Conservation (phyloP, 2,329 filamentous ascomycete species). For the Diaporthe citriasiana region DNA sequence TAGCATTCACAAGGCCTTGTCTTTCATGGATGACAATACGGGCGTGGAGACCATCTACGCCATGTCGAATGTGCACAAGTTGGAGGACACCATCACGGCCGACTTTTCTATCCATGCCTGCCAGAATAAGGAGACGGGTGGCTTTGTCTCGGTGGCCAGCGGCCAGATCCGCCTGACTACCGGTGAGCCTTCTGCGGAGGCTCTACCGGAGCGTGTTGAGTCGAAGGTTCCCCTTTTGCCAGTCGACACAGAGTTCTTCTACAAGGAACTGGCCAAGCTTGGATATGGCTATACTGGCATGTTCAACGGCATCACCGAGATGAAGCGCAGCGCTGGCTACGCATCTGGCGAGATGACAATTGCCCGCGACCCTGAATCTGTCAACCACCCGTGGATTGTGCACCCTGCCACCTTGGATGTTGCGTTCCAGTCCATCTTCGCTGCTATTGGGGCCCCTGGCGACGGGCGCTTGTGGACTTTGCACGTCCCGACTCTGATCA, state of each 20-base stretch:
- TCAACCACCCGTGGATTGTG: slow-evolving; percentile 5
- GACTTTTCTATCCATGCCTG: slow-evolving; percentile 11
- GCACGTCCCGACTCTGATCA: slow-evolving; percentile 32
- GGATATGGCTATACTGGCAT: slow-evolving; percentile 39
- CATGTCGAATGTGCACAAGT: slow-evolving; percentile 1
- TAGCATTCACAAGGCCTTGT: slow-evolving; percentile 43
- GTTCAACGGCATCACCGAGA: slow-evolving; percentile 31
- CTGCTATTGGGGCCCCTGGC: slow-evolving; percentile 24
- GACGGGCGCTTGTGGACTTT: slow-evolving; percentile 28
- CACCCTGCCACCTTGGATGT: slow-evolving; percentile 37
- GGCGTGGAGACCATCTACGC: slow-evolving; percentile 36
- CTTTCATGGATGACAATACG: slow-evolving; percentile 41
- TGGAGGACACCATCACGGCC: slow-evolving; percentile 1
- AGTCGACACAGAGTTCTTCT: slow-evolving; percentile 38
- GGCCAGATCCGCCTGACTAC: slow-evolving; percentile 6
- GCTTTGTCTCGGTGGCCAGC: slow-evolving; percentile 12
- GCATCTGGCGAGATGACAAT: slow-evolving; percentile 10
- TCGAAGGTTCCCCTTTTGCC: slow-evolving; percentile 16
- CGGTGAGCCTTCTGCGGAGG: not conserved
- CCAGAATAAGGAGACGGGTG: slow-evolving; percentile 5
- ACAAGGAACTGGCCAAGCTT: slow-evolving; percentile 33
- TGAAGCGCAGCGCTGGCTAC: slow-evolving; percentile 2
- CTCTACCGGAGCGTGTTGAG: slow-evolving; percentile 12
- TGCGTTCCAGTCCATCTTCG: slow-evolving; percentile 35
- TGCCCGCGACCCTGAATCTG: not conserved